Evolutionary conservation across 495 filamentous ascomycete genomes (phyloP).

Genomic region (Cercophora sp.): DNA sequence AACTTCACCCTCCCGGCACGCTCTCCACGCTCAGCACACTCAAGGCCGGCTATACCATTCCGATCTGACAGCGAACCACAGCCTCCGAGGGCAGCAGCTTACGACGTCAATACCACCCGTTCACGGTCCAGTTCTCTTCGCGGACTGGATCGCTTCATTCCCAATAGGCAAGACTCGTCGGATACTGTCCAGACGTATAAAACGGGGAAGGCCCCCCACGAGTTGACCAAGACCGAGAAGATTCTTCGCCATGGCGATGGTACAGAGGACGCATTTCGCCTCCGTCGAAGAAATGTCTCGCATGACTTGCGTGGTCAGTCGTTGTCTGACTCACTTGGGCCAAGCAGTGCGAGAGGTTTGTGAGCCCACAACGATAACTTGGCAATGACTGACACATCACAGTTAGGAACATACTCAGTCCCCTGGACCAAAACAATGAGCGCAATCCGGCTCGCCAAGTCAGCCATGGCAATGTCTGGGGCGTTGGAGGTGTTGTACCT

Average conservation of each 20-base stretch:
- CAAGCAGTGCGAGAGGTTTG: slow-evolving; percentile 27
- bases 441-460: slow-evolving; percentile 39
- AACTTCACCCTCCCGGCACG: slow-evolving; percentile 19
- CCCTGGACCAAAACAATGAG: slow-evolving; percentile 24
- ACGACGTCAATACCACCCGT: slow-evolving; percentile 9
- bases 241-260: slow-evolving; percentile 54
- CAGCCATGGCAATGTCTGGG: slow-evolving; percentile 75
- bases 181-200: slow-evolving; percentile 54
- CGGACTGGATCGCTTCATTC: slow-evolving; percentile 68
- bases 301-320: slow-evolving; percentile 24
- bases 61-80: slow-evolving; percentile 8
- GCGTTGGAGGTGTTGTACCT: slow-evolving; percentile 64
- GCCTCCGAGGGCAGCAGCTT: slow-evolving; percentile 16
- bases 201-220: slow-evolving; percentile 57
- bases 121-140: slow-evolving; percentile 11
- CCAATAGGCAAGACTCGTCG: slow-evolving; percentile 41
- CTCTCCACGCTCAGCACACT: slow-evolving; percentile 12
- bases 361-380: background rate
- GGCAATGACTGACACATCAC: slow-evolving; percentile 1
- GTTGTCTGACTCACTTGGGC: slow-evolving; percentile 29
- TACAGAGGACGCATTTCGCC: slow-evolving; percentile 65
- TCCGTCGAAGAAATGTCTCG: slow-evolving; percentile 35
- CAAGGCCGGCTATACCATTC: slow-evolving; percentile 19
- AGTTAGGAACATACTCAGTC: slow-evolving; percentile 36
- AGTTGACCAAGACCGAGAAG: slow-evolving; percentile 59